These are phyloP conservation scores for Phlegmacium glaucopus DNA, from an alignment of 768 basidiomycete species.

Conservation along the genomic window DNA sequence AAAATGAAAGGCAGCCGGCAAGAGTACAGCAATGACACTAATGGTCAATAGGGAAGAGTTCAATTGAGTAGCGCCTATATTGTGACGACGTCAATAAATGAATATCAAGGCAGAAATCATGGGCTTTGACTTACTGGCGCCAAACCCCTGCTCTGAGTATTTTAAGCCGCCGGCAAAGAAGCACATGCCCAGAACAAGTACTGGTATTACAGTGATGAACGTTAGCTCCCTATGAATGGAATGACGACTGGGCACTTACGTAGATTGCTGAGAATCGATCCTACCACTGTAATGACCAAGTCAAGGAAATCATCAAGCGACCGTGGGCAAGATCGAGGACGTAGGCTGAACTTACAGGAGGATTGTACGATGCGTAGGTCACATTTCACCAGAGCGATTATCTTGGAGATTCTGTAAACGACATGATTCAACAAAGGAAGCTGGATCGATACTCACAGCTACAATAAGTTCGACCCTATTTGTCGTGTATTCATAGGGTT, in stretches of 20 bases:
- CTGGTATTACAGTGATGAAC: conserved; percentile 29
- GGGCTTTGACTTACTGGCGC: conserved; percentile 53
- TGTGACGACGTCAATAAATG: background rate
- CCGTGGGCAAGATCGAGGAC: conserved; percentile 7
- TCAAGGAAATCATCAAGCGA: too few species aligned
- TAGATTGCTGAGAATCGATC: conserved; percentile 84
- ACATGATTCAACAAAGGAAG: background rate
- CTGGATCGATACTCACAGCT: conserved; percentile 49
- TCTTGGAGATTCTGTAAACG: conserved; percentile 25
- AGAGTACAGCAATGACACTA: conserved; percentile 74
- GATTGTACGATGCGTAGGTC: conserved; percentile 77
- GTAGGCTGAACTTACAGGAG: conserved; percentile 51
- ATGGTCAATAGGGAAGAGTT: conserved; percentile 75
- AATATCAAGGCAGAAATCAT: conserved; percentile 1
- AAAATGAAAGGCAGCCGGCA: conserved; percentile 80
- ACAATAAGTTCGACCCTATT: conserved; percentile 69
- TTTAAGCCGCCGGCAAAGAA: conserved; percentile 82
- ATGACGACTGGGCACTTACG: conserved; percentile 41
- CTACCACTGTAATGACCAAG: conserved; percentile 52
- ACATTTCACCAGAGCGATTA: conserved; percentile 47
- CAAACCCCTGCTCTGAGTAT: conserved; percentile 80
- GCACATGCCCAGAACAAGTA: conserved; percentile 86
- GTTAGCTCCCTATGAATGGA: background rate
- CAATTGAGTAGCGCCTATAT: conserved; percentile 55
- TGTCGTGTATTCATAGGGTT: conserved; percentile 16